These are phyloP conservation scores for Populus tremula DNA, from an alignment of 345 rosid genomes.

Conservation along the genomic window DNA sequence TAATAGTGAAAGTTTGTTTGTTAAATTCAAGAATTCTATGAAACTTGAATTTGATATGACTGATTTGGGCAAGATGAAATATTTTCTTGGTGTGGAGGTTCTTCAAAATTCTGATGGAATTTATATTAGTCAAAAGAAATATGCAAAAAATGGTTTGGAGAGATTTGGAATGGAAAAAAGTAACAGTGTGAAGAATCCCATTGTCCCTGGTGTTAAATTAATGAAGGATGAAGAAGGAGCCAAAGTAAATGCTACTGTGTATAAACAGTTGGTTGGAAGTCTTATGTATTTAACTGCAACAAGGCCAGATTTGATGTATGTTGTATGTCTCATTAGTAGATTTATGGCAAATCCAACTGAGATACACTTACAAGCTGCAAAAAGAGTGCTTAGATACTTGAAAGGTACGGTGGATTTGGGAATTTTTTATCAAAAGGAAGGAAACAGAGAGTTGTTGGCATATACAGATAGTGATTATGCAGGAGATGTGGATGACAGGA, in stretches of 20 bases:
- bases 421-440: not conserved
- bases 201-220: not conserved
- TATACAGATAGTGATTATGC: too few species aligned
- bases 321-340: not conserved
- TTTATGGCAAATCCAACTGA: not conserved
- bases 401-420: not conserved
- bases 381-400: too few species aligned
- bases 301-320: not conserved
- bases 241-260: not conserved
- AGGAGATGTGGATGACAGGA: too few species aligned
- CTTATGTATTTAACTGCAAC: not conserved
- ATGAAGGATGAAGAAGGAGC: not conserved
- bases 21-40: not conserved
- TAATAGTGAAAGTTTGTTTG: not conserved
- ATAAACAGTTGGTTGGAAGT: not conserved
- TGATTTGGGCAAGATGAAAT: not conserved
- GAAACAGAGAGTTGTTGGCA: too few species aligned
- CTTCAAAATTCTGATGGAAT: not conserved
- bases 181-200: not conserved
- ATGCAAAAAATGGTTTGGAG: not conserved
- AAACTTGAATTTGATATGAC: not conserved
- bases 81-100: constrained; percentile 1
- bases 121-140: not conserved
- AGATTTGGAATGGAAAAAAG: not conserved
- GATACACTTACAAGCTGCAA: too few species aligned